Conservation (phyloP, 73 alveolate genomes). For the Paramecium bursaria region DNA sequence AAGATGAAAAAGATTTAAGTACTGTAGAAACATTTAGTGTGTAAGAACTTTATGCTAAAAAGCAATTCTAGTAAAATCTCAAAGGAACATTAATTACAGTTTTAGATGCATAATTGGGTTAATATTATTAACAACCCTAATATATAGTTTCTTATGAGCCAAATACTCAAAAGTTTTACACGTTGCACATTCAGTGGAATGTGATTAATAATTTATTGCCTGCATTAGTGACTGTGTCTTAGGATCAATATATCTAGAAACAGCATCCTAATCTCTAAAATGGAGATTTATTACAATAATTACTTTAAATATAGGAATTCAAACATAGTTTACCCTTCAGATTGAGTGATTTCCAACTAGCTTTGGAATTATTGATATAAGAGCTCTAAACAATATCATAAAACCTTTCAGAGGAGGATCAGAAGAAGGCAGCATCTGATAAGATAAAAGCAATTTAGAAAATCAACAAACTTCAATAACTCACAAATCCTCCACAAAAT, state of each 20-base stretch:
- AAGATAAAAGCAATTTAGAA: constrained; percentile 37
- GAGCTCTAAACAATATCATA: not conserved
- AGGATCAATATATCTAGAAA: constrained; percentile 54
- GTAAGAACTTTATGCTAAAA: not conserved
- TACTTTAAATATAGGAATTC: constrained; percentile 13
- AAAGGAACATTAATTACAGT: constrained; percentile 60
- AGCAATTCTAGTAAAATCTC: not conserved
- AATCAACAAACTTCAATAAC: constrained; percentile 38
- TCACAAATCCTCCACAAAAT: not conserved
- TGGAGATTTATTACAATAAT: no score
- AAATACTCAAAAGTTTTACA: constrained; percentile 29
- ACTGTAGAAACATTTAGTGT: constrained; percentile 39
- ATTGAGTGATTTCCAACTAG: constrained; percentile 38
- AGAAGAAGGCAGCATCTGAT: not conserved
- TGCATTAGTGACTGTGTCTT: constrained; percentile 54
- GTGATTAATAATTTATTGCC: constrained; percentile 43
- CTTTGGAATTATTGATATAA: not conserved
- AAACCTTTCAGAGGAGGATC: constrained; percentile 37
- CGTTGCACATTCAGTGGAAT: constrained; percentile 41
- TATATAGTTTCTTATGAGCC: constrained; percentile 61
- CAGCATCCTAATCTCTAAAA: no score
- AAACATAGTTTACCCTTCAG: not conserved
- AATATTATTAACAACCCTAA: constrained; percentile 35
- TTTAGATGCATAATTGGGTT: constrained; percentile 10
- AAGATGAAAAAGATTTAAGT: constrained; percentile 63